Evolutionary conservation across 1,139 yeast species (phyloP), one percentile per base, ranked within the genome.

Genomic region (Hemisphaericaspora xylofermentans): DNA sequence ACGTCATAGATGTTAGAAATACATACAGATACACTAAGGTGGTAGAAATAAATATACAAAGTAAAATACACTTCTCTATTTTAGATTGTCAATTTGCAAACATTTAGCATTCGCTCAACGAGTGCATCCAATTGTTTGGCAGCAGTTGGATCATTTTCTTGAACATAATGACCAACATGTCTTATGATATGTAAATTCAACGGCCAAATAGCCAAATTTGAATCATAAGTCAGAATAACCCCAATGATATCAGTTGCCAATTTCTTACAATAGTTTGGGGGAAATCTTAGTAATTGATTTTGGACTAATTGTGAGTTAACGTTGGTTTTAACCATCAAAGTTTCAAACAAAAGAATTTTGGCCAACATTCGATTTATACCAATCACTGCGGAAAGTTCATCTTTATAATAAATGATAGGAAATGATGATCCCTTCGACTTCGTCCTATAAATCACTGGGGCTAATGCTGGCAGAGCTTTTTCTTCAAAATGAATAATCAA

Each of bases 11-110:
- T 24, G 13, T 30, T 27, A 27, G 17, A 27, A 13, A 27, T 27
- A 13, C n/a, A 30, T 17, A 16, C 80, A 15, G 98, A 98, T 25
- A 68, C 82, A 15, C n/a, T n/a, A n/a, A n/a, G n/a, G n/a, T n/a
- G n/a, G 99, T 94, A 58, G 89, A 94, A 2, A 75, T 84, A 35
- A 70, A 91, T 43, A 89, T 86, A 64, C 64, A 72, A 28, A 93
- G n/a, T 98, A 98, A 54, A 58, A 7, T 77, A 78, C 12, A 15
- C 25, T 14, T 24, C 27, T 33, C 39, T n/a, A n/a, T 19, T 19
- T 19, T 54, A 52, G 25, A 54, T 48, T n/a, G 49, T 50, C 34
- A 61, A 52, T 38, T 61, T 65, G 40, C 65, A 62, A 12, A 56
- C 51, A 30, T 48, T 49, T 15, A 64, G 49, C 16, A 66, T 60